phyloP scores from a whole-genome alignment of 2,329 filamentous ascomycete species.

The Knufia fluminis region DNA sequence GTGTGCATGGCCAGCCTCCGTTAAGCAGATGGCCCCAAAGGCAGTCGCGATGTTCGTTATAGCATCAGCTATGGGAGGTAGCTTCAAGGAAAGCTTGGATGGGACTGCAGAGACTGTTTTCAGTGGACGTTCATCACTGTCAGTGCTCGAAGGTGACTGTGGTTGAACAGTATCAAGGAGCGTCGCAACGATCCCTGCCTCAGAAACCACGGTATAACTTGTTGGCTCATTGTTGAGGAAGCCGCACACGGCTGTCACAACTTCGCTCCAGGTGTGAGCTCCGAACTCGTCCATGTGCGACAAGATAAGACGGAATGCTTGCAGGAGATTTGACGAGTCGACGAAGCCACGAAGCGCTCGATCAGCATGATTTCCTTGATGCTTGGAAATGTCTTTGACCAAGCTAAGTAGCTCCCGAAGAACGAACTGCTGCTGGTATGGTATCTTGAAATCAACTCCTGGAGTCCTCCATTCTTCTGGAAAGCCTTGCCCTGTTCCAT shows the following conservation, averaged over 20 bases:
- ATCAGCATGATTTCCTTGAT: constrained; percentile 76
- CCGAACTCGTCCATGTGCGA: constrained; percentile 72
- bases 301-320: constrained; percentile 70
- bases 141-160: constrained; percentile 5
- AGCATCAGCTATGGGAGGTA: constrained; percentile 79
- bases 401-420: constrained; percentile 93
- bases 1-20: constrained; percentile 75
- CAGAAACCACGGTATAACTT: constrained; percentile 89
- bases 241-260: constrained; percentile 81
- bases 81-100: constrained; percentile 51
- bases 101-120: constrained; percentile 29
- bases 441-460: constrained; percentile 84
- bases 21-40: constrained; percentile 88
- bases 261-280: constrained; percentile 90
- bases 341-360: constrained; percentile 85
- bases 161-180: constrained; percentile 63
- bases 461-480: constrained; percentile 63
- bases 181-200: constrained; percentile 80
- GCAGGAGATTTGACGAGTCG: constrained; percentile 77
- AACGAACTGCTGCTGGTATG: constrained; percentile 86
- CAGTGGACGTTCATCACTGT: constrained; percentile 25
- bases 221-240: constrained; percentile 99
- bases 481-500: constrained; percentile 63
- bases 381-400: constrained; percentile 84
- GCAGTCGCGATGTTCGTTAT: constrained; percentile 79